Percentiles rank a stretch among this genome's conserved stretches.
phyloP scores from a whole-genome alignment of 768 basidiomycete genomes.

The Suillus subluteus region DNA sequence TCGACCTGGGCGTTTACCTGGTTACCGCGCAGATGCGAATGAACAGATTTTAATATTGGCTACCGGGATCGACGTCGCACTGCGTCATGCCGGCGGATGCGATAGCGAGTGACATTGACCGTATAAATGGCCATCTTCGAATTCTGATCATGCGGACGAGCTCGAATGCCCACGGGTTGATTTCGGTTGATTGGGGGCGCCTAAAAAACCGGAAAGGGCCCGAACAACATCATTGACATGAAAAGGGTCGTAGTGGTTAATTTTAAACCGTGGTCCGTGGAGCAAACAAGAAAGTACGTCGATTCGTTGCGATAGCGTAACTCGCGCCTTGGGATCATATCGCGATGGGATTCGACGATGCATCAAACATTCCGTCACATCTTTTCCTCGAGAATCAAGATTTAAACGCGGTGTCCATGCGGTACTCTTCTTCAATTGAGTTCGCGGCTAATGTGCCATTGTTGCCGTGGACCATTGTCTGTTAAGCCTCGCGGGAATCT shows the following conservation, averaged over 20 bases:
- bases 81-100: slow-evolving; percentile 7
- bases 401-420: not conserved
- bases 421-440: not conserved
- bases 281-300: not conserved
- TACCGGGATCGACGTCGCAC: not conserved
- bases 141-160: not conserved
- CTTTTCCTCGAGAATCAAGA: not conserved
- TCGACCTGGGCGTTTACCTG: not conserved
- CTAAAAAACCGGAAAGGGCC: not conserved
- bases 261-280: not conserved
- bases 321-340: not conserved
- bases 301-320: not conserved
- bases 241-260: not conserved
- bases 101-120: not conserved
- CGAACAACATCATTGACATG: not conserved
- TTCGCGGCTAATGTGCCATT: not conserved
- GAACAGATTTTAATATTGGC: slow-evolving; percentile 1
- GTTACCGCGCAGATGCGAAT: not conserved
- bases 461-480: not conserved
- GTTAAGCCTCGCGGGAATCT: not conserved
- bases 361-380: not conserved
- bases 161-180: not conserved
- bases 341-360: not conserved
- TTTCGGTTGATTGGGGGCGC: not conserved
- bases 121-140: not conserved